These are phyloP conservation scores for Penicillium goetzii DNA, from an alignment of 495 filamentous ascomycete species.

Conservation along the genomic window DNA sequence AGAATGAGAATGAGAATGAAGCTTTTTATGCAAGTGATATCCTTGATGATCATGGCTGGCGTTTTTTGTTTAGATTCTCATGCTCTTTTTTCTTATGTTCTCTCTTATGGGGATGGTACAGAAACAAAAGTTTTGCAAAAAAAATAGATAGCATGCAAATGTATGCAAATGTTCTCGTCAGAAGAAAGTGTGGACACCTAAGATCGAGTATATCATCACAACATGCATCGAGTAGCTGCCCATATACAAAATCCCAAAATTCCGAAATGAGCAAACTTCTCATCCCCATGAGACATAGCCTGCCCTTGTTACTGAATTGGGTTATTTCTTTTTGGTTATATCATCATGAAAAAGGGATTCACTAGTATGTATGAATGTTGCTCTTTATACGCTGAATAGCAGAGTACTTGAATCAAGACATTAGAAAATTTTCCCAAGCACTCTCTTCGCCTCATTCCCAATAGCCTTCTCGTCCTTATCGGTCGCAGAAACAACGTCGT, in stretches of 20 bases:
- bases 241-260: too few relatives aligned
- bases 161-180: constrained; percentile 5
- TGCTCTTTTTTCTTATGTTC: constrained; percentile 12
- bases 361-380: not conserved
- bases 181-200: not conserved
- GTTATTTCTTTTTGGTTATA: not conserved
- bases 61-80: constrained; percentile 23
- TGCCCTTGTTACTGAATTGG: not conserved
- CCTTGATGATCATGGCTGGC: constrained; percentile 40
- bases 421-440: constrained; percentile 80
- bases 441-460: constrained; percentile 71
- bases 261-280: too few relatives aligned
- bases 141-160: constrained; percentile 10
- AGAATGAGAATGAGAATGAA: constrained; percentile 10
- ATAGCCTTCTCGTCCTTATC: constrained; percentile 48
- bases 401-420: not conserved
- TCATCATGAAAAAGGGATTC: not conserved
- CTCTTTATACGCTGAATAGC: not conserved
- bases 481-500: constrained; percentile 52
- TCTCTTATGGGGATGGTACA: not conserved
- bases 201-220: not conserved
- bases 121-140: constrained; percentile 11
- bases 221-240: not conserved
- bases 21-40: constrained; percentile 30
- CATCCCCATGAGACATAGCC: too few relatives aligned